Base-by-base conservation (phyloP, 371 early-diverging fungal species). In the Mucor sp. region DNA sequence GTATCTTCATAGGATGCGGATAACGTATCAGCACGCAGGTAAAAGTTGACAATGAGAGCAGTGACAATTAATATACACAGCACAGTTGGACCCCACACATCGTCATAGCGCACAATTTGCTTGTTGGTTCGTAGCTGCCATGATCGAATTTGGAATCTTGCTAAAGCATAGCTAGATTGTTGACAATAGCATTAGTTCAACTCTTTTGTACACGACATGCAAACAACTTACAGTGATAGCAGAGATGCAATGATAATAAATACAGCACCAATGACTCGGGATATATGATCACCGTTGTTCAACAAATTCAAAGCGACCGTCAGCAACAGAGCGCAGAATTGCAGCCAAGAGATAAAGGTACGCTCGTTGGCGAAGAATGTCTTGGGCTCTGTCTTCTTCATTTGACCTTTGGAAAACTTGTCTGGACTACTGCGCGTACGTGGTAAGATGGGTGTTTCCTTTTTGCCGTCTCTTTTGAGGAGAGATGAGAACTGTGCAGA, bases 341-440 rank as follows among this genome's bases (percentile, higher is more conserved):
- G 91, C 58, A 94, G 82, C 96, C 96, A 95, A 32, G 86, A 87
- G 65, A 96, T 83, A 68, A 93, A 95, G 1, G 96, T 96, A 63
- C 96, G 84, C 75, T 96, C 96, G 74, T 96, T 96, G 15, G 96
- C 94, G 78, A 96, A 94, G 74, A 93, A 93, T 30, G 94, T 93
- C 32, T 76, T 76, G 15, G 76, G 76, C 35, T 76, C 76, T 23
- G 60, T 64, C 57, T 70, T 76, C 30, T 76, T 76, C 11, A 62
- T 43, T 23, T 25, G 57, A 30, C 60, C 53, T 15, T 37, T 35
- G 4, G 48, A 8, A 12, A 50, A 37, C 27, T 6, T 11, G 27
- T 33, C 59, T 19, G 56, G 56, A 37, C 50, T 58, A 27, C 66
- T 59, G 6, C 57, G 43, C 8, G 53, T 32, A 44, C 67, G 67